phyloP scores from a whole-genome alignment of 2,329 filamentous ascomycete species.

The Tolypocladium nubicola region DNA sequence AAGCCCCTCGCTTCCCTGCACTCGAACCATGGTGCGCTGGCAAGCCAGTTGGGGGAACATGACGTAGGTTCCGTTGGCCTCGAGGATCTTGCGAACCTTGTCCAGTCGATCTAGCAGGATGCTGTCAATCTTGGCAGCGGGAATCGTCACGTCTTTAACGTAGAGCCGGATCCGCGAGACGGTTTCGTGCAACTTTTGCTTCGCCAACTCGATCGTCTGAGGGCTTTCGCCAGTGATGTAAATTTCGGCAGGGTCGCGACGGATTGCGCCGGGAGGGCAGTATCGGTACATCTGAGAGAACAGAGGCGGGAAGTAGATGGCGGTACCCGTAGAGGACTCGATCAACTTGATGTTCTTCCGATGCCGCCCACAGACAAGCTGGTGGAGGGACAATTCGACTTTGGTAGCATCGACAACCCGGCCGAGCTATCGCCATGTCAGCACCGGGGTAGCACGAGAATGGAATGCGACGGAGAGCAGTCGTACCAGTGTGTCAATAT shows the following conservation, averaged over 20 bases:
- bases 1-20: conserved; percentile 86
- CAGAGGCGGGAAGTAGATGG: conserved; percentile 94
- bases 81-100: conserved; percentile 96
- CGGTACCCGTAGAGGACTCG: conserved; percentile 88
- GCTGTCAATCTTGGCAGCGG: conserved; percentile 87
- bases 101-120: conserved; percentile 85
- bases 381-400: conserved; percentile 80
- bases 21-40: conserved; percentile 72
- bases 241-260: conserved; percentile 79
- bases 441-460: neutral
- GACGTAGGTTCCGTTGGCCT: conserved; percentile 91
- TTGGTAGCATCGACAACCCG: conserved; percentile 69
- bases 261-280: conserved; percentile 68
- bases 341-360: conserved; percentile 97
- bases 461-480: neutral
- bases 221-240: conserved; percentile 88
- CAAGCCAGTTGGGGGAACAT: conserved; percentile 82
- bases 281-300: conserved; percentile 91
- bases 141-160: conserved; percentile 86
- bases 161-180: conserved; percentile 72
- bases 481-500: conserved; percentile 84
- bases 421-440: conserved; percentile 42
- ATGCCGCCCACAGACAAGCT: conserved; percentile 83
- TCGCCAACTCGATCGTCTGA: conserved; percentile 77
- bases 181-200: conserved; percentile 82